Evolutionary conservation across 192 early-diverging fungal species (phyloP).

Genomic region (Mortierella hygrophila): DNA sequence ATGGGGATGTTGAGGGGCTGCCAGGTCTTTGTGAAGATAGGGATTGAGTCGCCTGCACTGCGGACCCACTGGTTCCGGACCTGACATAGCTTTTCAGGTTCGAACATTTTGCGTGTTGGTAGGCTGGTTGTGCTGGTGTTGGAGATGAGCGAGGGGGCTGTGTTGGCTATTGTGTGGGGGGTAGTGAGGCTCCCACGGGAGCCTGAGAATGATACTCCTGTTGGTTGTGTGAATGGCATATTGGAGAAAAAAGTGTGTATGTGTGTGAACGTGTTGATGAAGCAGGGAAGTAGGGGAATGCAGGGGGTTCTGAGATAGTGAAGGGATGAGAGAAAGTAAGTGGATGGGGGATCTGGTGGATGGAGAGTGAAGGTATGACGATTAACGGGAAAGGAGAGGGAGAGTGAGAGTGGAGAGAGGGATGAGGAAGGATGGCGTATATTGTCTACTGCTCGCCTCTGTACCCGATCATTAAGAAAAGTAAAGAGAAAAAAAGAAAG

Average conservation of each 20-base stretch:
- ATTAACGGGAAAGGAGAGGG: neutral
- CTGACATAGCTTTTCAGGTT: constrained; percentile 20
- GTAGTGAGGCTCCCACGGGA: neutral
- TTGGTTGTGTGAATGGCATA: constrained; percentile 50
- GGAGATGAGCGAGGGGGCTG: neutral
- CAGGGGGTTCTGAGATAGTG: neutral
- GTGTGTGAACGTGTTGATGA: neutral
- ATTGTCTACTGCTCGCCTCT: neutral
- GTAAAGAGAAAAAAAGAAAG: neutral
- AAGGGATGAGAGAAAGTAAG: neutral
- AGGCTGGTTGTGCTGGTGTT: neutral
- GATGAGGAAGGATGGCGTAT: neutral
- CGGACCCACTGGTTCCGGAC: constrained; percentile 41
- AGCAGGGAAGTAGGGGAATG: neutral
- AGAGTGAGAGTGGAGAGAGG: neutral
- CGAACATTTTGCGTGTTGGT: neutral
- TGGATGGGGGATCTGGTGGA: too few relatives aligned
- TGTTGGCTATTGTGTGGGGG: neutral
- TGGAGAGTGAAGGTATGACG: neutral
- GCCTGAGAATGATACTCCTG: constrained; percentile 8
- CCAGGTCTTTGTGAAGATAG: constrained; percentile 51
- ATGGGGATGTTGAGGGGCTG: constrained; percentile 3
- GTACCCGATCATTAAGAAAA: neutral
- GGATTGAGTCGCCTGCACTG: constrained; percentile 23
- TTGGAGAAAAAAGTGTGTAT: neutral